Evolutionary conservation across 148 eudicot species (phyloP).

Genomic region (Limonium bicolor): DNA sequence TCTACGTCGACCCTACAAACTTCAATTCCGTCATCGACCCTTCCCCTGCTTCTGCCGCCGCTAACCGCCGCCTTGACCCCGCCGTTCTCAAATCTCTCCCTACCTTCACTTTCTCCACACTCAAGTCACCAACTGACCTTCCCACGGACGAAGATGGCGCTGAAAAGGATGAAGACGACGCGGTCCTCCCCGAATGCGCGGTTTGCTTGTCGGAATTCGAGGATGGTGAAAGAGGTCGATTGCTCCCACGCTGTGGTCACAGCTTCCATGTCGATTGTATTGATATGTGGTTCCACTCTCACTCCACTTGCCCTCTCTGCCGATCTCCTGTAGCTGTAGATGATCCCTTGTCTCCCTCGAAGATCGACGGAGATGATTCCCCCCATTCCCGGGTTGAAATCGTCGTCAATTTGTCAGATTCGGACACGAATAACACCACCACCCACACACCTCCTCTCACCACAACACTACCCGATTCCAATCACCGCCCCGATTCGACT

Average conservation of each 20-base stretch:
- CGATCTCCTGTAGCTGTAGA: slow-evolving; percentile 11
- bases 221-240: slow-evolving; percentile 14
- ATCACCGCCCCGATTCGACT: too few relatives aligned
- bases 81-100: slow-evolving; percentile 12
- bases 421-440: too few relatives aligned
- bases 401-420: neutral
- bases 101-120: neutral
- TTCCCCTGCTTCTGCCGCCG: neutral
- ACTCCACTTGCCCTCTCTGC: slow-evolving; percentile 31
- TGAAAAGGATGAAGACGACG: neutral
- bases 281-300: slow-evolving; percentile 31
- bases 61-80: slow-evolving; percentile 5
- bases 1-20: neutral
- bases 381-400: too few relatives aligned
- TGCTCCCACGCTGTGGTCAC: slow-evolving; percentile 29
- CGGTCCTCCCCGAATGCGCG: slow-evolving; percentile 22
- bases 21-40: neutral
- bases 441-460: too few relatives aligned
- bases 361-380: neutral
- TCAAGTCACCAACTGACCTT: neutral
- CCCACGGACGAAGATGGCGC: too few relatives aligned
- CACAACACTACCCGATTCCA: neutral
- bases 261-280: slow-evolving; percentile 28
- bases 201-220: slow-evolving; percentile 31
- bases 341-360: neutral